Evolutionary conservation across 2,329 filamentous ascomycete genomes (phyloP), one percentile per base, ranked within the genome.

Genomic region (Knufia petricola): DNA sequence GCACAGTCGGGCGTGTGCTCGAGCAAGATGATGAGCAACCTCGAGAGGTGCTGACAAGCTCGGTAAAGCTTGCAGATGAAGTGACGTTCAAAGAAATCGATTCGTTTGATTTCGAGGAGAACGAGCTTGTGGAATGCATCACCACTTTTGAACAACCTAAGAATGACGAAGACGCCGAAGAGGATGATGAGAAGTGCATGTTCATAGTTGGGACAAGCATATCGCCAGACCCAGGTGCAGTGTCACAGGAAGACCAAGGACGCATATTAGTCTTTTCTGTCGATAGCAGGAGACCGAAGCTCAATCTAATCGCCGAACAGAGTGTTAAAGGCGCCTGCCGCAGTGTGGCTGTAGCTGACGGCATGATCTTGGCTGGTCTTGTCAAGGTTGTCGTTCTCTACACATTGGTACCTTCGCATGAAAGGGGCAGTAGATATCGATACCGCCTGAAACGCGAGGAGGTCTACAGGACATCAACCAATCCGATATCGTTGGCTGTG

Each of bases 191-290:
- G 3, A 76, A 75, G 0, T 89, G 96, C 63, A 75, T 88, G 36
- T 96, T 96, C 60, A 71, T 96, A n/a, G 78, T 96, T 4, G 92
- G 92, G 4, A 96, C 92, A 0, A 85, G 85, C 48, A 89, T 84
- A 59, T 63, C 90, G 37, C 52, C 51, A 26, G 72, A 73, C 6
- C 81, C 86, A 39, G 78, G 79, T 7, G 71, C 76, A 8, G 72
- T 74, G n/a, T 74, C 78, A 31, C 15, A 21, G n/a, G 42, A 46
- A 28, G 42, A 45, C 15, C 52, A 47, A 24, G 92, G 92, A 1
- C 81, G 90, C 10, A 85, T 98, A 12, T 63, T 96, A 1, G 75
- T 96, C 0, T 78, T 96, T 26, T 89, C 94, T 44, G 79, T 96
- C 51, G 67, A 68, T 24, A 84, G 86, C 44, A 78, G 78, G 49